A percentile compares a stretch with the other conserved stretches of the same genome.
phyloP scores from a whole-genome alignment of 2,329 filamentous ascomycete genomes.

The Tolypocladium amazonense region DNA sequence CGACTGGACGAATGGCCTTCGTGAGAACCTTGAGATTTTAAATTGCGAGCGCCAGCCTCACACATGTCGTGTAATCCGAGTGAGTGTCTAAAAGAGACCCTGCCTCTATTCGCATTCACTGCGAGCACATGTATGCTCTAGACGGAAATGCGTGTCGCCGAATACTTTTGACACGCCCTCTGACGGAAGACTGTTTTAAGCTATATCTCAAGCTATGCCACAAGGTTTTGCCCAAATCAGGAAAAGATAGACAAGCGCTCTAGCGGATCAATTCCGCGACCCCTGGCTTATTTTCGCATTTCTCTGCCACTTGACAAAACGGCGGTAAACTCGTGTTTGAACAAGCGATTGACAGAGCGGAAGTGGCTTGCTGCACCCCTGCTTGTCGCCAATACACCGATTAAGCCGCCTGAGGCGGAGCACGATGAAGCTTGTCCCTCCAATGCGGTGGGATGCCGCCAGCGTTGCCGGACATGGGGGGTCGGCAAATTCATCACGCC shows the following conservation, averaged over 20 bases:
- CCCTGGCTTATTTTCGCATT: not conserved
- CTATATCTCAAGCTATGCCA: not conserved
- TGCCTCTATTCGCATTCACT: not conserved
- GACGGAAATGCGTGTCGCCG: not conserved
- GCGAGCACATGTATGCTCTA: too few relatives aligned
- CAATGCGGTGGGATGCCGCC: not conserved
- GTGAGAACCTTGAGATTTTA: not conserved
- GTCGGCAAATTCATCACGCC: not conserved
- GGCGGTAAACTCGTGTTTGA: not conserved
- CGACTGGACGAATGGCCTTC: not conserved
- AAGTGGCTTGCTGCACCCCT: not conserved
- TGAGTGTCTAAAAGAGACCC: too few relatives aligned
- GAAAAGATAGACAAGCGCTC: not conserved
- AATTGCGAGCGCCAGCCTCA: not conserved
- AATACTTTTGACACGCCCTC: not conserved
- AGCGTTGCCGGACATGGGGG: not conserved
- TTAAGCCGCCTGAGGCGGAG: not conserved
- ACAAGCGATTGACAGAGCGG: not conserved
- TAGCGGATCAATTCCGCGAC: not conserved
- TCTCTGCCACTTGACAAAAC: not conserved
- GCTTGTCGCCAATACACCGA: not conserved
- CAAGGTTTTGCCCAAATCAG: not conserved
- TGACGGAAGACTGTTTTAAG: not conserved
- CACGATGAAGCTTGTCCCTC: not conserved
- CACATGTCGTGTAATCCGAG: not conserved